These are phyloP conservation scores for Pittosporum tobira DNA, from an alignment of 129 eudicot genomes.

Conservation along the genomic window DNA sequence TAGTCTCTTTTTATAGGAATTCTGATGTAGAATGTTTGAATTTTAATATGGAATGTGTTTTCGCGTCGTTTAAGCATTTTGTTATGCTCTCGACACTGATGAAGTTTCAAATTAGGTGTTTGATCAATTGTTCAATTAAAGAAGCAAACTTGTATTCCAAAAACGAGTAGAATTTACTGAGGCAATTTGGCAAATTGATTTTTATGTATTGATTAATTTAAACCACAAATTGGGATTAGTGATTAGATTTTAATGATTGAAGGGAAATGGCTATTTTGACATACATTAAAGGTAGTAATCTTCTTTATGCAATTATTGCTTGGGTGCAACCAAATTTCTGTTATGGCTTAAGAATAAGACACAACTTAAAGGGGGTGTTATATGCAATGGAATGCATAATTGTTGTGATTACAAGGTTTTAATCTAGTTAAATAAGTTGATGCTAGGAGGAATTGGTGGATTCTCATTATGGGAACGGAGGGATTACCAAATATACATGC, in stretches of 20 bases:
- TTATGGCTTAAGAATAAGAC: too few species aligned
- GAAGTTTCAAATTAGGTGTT: conserved; percentile 13
- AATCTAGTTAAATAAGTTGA: too few species aligned
- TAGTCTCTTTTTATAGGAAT: too few species aligned
- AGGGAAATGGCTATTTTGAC: neutral
- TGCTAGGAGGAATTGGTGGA: too few species aligned
- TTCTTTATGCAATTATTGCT: neutral
- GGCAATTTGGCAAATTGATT: neutral
- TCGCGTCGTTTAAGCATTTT: neutral
- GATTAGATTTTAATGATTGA: too few species aligned
- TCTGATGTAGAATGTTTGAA: neutral
- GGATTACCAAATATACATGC: too few species aligned
- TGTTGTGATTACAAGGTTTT: too few species aligned
- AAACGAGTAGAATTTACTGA: neutral
- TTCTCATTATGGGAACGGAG: too few species aligned
- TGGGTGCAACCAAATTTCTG: neutral
- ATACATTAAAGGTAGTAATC: too few species aligned
- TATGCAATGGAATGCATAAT: too few species aligned
- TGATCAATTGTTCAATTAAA: conserved; percentile 17
- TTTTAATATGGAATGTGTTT: neutral
- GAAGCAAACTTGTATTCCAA: neutral
- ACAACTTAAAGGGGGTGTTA: too few species aligned
- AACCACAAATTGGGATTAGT: neutral
- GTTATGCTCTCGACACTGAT: neutral
- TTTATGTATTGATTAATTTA: too few species aligned